phyloP scores from a whole-genome alignment of 352 stramenopile species.

The Phytophthora lateralis region DNA sequence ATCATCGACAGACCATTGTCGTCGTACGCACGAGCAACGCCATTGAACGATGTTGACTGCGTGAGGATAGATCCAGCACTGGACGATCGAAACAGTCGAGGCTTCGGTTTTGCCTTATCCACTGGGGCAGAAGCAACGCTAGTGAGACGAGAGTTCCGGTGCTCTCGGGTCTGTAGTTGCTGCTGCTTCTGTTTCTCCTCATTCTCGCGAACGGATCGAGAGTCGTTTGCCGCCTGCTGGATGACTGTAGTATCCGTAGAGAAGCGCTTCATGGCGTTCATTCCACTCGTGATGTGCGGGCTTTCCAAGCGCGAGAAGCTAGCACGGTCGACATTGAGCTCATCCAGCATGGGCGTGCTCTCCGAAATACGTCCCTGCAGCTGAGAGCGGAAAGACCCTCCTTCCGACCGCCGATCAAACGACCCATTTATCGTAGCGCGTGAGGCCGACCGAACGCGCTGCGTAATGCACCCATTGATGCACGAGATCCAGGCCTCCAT shows the following conservation, averaged over 20 bases:
- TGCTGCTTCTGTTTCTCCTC: conserved; percentile 50
- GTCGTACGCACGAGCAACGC: conserved; percentile 41
- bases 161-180: conserved; percentile 23
- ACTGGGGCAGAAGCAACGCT: conserved; percentile 36
- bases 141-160: conserved; percentile 51
- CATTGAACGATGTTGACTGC: conserved; percentile 28
- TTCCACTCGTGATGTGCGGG: conserved; percentile 29
- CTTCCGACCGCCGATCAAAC: conserved; percentile 37
- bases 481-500: conserved; percentile 73
- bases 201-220: conserved; percentile 42
- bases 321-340: conserved; percentile 36
- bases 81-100: conserved; percentile 54
- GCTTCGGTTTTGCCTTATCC: conserved; percentile 35
- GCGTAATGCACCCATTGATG: conserved; percentile 58
- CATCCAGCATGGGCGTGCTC: conserved; percentile 45
- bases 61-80: conserved; percentile 74
- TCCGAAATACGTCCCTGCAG: conserved; percentile 43
- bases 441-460: conserved; percentile 30
- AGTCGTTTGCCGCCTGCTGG: conserved; percentile 61
- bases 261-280: conserved; percentile 69
- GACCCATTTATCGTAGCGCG: conserved; percentile 41
- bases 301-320: conserved; percentile 44
- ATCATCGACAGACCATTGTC: conserved; percentile 49
- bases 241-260: conserved; percentile 72
- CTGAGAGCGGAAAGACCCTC: conserved; percentile 39